Evolutionary conservation across 2,329 filamentous ascomycete genomes (phyloP), one percentile per base, ranked within the genome.

Genomic region (Ceratocystis ficicola): DNA sequence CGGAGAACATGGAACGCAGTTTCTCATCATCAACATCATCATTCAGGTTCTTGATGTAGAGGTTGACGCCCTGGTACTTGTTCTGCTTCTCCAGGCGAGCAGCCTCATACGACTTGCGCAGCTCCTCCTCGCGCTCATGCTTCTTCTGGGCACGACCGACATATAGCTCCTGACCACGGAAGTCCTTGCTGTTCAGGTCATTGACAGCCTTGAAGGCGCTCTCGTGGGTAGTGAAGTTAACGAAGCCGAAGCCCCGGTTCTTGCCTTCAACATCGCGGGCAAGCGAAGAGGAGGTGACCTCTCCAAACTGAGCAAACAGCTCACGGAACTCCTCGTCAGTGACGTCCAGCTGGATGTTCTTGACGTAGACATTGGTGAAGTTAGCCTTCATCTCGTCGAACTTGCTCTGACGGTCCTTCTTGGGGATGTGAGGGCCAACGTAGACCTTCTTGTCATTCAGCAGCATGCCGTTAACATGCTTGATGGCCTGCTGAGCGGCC

Each of bases 371-470:
- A 78, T 99, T 99, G 82, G 94, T 99, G 84, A 95, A 99, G 84
- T 99, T 99, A 78, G 94, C 94, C 87, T 99, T 99, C 93, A 99
- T 99, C 84, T 99, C 94, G 82, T 99, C 94, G 73, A 97, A 97
- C 82, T 99, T 99, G 90, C 90, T 96, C 85, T 97, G 94, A 73
- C 94, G 93, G 76, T 99, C 94, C 85, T 97, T 97, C 88, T 97
- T 97, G 77, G 94, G 92, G 74, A 99, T 97, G 80, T 99, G 94
- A 80, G 96, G 93, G 70, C 94, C 94, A 72, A 99, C 94, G 73
- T 95, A 99, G 70, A 99, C 94, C 85, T 99, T 99, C 88, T 99
- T 99, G 85, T 99, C 94, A 81, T 99, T 99, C 75, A 99, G 80
- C 76, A 99, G 82, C 94, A 99, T 99, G 77, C 94, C 94, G 77